Base-by-base conservation (phyloP, 768 basidiomycete species). In the Pisolithus orientalis region DNA sequence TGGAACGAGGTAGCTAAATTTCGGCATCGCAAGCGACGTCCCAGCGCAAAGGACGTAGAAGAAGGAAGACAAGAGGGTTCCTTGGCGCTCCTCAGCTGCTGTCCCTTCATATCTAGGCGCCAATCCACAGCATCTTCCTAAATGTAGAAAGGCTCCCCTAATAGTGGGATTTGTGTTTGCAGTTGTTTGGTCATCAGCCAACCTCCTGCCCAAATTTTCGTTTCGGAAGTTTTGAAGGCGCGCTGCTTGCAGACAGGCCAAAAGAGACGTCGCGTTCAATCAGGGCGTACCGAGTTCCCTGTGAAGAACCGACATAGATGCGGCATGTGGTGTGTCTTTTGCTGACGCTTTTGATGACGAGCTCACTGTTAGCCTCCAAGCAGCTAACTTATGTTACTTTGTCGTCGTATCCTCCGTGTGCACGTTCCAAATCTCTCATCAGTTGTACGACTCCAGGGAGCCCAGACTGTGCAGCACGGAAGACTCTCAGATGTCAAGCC, bases 301-400 rank as follows among this genome's bases (percentile, higher is more conserved):
- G 64, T 62, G 63, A 56, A 57, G 57, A 58, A 56, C 59, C 32
- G 57, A 48, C 50, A 29, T 59, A 60, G 59, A 70, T 70, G 74
- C 77, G 82, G 76, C 63, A 84, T 84, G 83, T 70, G 77, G 83
- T 80, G 60, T 56, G 79, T 32, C 42, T n/a, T 6, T 21, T 43
- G 13, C 27, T 17, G 4, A 24, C n/a, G 27, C 29, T 10, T n/a
- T 14, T 45, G 8, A 51, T 45, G 11, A 13, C 28, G 21, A 32
- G 9, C 40, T 13, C 14, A 53, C 43, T 27, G 14, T 16, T 29
- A 25, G 31, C 54, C 43, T 29, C 44, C 58, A n/a, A 45, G 32
- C 56, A 80, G 84, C 72, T 86, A 76, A 86, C 82, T 79, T 83
- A 86, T 86, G 84, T 84, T 76, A 72, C 75, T 81, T 80, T 83